These are phyloP conservation scores for Trichoderma atrobrunneum DNA, from an alignment of 2,329 filamentous ascomycete genomes.

Conservation along the genomic window DNA sequence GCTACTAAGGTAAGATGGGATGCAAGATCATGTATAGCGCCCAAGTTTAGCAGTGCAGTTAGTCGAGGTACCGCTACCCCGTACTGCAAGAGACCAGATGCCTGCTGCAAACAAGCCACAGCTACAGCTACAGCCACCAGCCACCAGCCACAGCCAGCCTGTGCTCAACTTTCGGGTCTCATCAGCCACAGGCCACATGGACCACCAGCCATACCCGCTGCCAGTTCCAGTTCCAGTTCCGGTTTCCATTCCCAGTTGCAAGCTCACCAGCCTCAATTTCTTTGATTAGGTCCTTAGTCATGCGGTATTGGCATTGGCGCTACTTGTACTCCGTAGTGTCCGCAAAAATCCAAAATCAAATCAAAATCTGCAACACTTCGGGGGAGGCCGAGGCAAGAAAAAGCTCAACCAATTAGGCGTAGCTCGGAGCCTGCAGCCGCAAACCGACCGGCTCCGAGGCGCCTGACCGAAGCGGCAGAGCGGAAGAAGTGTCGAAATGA, in stretches of 20 bases:
- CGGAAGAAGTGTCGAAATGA: constrained; percentile 18
- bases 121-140: too few relatives aligned
- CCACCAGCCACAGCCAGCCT: neutral
- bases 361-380: neutral
- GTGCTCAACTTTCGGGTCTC: neutral
- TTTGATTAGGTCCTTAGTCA: neutral
- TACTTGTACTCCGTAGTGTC: too few relatives aligned
- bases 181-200: neutral
- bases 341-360: neutral
- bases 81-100: neutral
- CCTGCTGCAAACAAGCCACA: neutral
- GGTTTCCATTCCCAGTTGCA: neutral
- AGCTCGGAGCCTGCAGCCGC: constrained; percentile 23
- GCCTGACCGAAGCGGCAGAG: constrained; percentile 23
- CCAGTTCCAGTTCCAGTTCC: neutral
- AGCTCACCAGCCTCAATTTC: neutral
- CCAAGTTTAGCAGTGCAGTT: neutral
- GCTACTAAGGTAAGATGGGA: neutral
- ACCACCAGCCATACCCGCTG: neutral
- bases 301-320: neutral
- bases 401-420: constrained; percentile 3
- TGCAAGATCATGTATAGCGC: constrained; percentile 6
- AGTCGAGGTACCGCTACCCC: neutral
- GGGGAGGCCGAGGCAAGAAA: neutral
- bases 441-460: constrained; percentile 34